Conservation (phyloP, 2,329 filamentous ascomycete genomes). For the Neofusicoccum cordaticola region DNA sequence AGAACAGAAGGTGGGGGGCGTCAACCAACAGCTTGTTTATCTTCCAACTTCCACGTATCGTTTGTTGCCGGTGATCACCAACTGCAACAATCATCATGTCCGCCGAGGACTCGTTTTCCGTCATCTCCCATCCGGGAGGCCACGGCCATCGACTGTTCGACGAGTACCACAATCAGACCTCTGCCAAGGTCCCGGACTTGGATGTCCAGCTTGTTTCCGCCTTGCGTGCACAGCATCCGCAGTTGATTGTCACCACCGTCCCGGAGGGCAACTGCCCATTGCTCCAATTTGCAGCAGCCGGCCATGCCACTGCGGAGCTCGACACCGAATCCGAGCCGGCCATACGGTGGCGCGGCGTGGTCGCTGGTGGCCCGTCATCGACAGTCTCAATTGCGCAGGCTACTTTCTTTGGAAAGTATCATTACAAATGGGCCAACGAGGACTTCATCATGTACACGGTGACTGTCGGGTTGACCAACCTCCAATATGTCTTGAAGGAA, state of each 20-base stretch:
- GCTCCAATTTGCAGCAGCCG: conserved; percentile 42
- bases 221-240: conserved; percentile 36
- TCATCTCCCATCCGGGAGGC: neutral
- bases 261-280: conserved; percentile 38
- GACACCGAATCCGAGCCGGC: conserved; percentile 39
- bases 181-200: conserved; percentile 37
- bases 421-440: conserved; percentile 37
- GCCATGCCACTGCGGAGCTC: conserved; percentile 37
- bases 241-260: conserved; percentile 39
- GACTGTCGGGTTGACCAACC: conserved; percentile 20
- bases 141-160: conserved; percentile 31
- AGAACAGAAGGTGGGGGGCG: conserved; percentile 6
- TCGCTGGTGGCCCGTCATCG: conserved; percentile 23
- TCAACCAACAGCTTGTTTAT: neutral
- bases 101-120: neutral
- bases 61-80: neutral
- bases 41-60: neutral
- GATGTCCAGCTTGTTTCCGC: conserved; percentile 39
- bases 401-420: conserved; percentile 41
- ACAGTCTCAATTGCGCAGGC: conserved; percentile 35
- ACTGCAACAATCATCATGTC: neutral
- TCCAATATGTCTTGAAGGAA: conserved; percentile 44
- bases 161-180: conserved; percentile 33
- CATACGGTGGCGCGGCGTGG: conserved; percentile 38
- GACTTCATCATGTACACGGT: conserved; percentile 42